Evolutionary conservation across 805 yeast genomes (phyloP).

Genomic region (Yarrowia osloensis): DNA sequence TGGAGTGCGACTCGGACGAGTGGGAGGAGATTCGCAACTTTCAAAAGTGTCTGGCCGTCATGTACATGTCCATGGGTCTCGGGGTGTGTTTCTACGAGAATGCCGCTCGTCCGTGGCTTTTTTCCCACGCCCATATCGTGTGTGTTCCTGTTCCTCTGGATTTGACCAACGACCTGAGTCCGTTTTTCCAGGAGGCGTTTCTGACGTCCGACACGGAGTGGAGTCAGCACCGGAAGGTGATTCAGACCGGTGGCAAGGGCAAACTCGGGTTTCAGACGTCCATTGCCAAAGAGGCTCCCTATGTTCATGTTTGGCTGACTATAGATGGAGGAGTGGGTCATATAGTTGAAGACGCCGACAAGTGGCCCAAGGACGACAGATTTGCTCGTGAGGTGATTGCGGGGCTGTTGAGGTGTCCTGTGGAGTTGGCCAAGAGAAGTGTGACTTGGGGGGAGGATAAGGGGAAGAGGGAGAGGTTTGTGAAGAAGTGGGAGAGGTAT

Average conservation of each 20-base stretch:
- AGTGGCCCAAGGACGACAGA: slow-evolving; percentile 52
- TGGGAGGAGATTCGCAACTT: slow-evolving; percentile 49
- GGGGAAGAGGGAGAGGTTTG: slow-evolving; percentile 42
- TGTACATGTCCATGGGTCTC: slow-evolving; percentile 45
- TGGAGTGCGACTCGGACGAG: slow-evolving; percentile 49
- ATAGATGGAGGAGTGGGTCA: slow-evolving; percentile 55
- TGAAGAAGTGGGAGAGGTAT: slow-evolving; percentile 44
- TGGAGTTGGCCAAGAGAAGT: slow-evolving; percentile 43
- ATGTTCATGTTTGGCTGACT: slow-evolving; percentile 54
- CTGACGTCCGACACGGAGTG: slow-evolving; percentile 46
- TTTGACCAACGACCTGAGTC: slow-evolving; percentile 42
- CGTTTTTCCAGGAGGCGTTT: slow-evolving; percentile 50
- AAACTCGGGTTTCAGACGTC: slow-evolving; percentile 39
- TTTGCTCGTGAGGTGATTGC: slow-evolving; percentile 53
- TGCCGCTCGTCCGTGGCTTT: slow-evolving; percentile 40
- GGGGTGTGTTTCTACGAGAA: slow-evolving; percentile 52
- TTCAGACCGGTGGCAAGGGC: slow-evolving; percentile 45
- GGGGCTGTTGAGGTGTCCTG: slow-evolving; percentile 48
- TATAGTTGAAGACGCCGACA: slow-evolving; percentile 47
- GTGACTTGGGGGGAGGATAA: slow-evolving; percentile 40
- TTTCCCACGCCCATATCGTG: slow-evolving; percentile 47
- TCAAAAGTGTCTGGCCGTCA: slow-evolving; percentile 47
- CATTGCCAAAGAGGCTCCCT: slow-evolving; percentile 53
- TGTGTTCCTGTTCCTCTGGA: slow-evolving; percentile 50
- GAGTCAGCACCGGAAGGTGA: slow-evolving; percentile 45